A percentile compares a stretch with the other conserved stretches of the same genome.
These are phyloP conservation scores for Maudiozyma saulgeensis DNA, from an alignment of 805 yeast species.

Conservation along the genomic window DNA sequence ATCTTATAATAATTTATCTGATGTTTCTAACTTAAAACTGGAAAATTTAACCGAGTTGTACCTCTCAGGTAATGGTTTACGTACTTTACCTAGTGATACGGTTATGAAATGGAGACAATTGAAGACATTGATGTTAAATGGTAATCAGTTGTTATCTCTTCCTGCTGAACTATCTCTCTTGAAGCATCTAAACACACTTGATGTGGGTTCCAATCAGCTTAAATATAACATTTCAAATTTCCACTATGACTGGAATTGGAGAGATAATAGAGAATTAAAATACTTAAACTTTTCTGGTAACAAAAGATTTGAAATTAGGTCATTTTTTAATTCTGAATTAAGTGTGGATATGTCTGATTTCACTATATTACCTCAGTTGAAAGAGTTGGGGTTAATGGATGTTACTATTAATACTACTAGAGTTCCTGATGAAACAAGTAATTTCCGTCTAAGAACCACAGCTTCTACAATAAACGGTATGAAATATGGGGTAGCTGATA, in stretches of 20 bases:
- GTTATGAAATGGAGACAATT: constrained; percentile 51
- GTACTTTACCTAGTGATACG: constrained; percentile 79
- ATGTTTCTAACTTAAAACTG: constrained; percentile 68
- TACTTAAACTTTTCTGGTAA: constrained; percentile 90
- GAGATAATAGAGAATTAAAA: constrained; percentile 62
- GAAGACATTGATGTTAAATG: constrained; percentile 59
- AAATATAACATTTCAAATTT: constrained; percentile 89
- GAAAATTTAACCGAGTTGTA: constrained; percentile 52
- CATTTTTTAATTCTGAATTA: constrained; percentile 37
- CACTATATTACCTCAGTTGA: constrained; percentile 61
- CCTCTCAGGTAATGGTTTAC: constrained; percentile 73
- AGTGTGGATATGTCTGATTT: constrained; percentile 47
- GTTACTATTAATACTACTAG: constrained; percentile 83
- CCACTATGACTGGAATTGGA: constrained; percentile 98
- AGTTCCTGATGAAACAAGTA: constrained; percentile 79
- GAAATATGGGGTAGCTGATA: constrained; percentile 88
- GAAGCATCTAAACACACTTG: constrained; percentile 55
- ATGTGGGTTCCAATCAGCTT: constrained; percentile 83
- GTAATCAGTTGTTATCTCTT: constrained; percentile 73
- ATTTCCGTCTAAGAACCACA: constrained; percentile 82
- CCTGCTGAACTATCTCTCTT: constrained; percentile 83
- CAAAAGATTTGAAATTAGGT: constrained; percentile 80
- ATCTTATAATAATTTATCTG: constrained; percentile 76
- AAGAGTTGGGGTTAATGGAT: constrained; percentile 82
- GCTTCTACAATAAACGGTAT: constrained; percentile 67